Percentiles rank a stretch among this genome's conserved stretches.
These are phyloP conservation scores for Acidiella bohemica DNA, from an alignment of 495 filamentous ascomycete species.

Conservation along the genomic window DNA sequence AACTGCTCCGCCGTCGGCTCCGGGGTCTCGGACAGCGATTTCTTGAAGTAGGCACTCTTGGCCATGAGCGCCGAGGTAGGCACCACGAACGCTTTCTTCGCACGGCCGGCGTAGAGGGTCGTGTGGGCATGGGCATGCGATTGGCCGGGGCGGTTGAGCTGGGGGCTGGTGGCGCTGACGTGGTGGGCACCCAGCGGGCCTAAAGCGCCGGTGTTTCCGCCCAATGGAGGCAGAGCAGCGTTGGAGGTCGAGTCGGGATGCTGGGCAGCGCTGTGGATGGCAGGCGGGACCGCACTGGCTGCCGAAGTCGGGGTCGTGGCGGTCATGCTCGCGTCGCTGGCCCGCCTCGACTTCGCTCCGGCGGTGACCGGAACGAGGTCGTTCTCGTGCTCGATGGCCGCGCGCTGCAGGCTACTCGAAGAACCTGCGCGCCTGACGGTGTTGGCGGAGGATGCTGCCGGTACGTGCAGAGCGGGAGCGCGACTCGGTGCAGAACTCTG, in stretches of 20 bases:
- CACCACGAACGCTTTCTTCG: slow-evolving; percentile 13
- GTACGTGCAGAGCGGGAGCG: not conserved
- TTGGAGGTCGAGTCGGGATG: too few relatives aligned
- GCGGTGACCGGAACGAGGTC: slow-evolving; percentile 8
- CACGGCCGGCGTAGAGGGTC: slow-evolving; percentile 11
- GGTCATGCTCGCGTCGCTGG: too few relatives aligned
- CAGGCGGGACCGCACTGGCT: too few relatives aligned
- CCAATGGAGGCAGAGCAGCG: too few relatives aligned
- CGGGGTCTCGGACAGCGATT: slow-evolving; percentile 10
- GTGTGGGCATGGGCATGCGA: slow-evolving; percentile 1
- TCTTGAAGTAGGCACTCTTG: slow-evolving; percentile 20
- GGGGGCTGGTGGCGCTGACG: too few relatives aligned
- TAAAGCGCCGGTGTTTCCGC: too few relatives aligned
- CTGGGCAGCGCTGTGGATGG: too few relatives aligned
- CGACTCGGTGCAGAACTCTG: not conserved
- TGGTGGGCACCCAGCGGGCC: too few relatives aligned
- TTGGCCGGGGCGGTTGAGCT: too few relatives aligned
- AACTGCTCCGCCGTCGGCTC: slow-evolving; percentile 10
- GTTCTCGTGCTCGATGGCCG: slow-evolving; percentile 5
- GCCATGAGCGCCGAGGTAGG: slow-evolving; percentile 11
- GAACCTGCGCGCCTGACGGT: slow-evolving; percentile 3
- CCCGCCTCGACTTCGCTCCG: too few relatives aligned
- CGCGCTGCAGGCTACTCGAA: not conserved
- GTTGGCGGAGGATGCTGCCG: not conserved
- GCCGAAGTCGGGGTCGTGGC: too few relatives aligned